These are phyloP conservation scores for Colletotrichum filicis DNA, from an alignment of 2,329 filamentous ascomycete genomes.

Conservation along the genomic window DNA sequence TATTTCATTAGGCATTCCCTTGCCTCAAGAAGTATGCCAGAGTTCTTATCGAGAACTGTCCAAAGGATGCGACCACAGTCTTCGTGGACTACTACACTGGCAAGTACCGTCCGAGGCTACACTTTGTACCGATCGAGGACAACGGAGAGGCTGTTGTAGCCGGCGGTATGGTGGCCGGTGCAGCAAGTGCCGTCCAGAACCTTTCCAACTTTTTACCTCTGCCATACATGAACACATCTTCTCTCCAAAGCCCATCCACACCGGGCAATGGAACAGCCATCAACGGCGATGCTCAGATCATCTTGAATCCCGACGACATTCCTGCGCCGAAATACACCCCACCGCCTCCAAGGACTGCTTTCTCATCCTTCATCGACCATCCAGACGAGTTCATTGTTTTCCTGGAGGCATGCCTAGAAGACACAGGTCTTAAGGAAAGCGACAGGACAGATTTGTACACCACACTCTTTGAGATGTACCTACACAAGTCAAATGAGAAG, in stretches of 20 bases:
- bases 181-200: constrained; percentile 85
- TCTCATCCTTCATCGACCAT: constrained; percentile 96
- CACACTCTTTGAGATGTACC: constrained; percentile 97
- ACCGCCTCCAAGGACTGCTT: constrained; percentile 87
- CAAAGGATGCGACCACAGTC: constrained; percentile 82
- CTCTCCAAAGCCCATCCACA: constrained; percentile 63
- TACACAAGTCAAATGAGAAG: constrained; percentile 85
- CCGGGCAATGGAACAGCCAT: constrained; percentile 60
- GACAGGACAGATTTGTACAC: constrained; percentile 91
- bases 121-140: constrained; percentile 52
- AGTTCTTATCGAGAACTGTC: constrained; percentile 88
- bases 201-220: constrained; percentile 85
- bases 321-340: constrained; percentile 73
- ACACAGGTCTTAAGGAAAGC: constrained; percentile 74
- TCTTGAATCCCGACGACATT: constrained; percentile 59
- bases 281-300: constrained; percentile 58
- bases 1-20: constrained; percentile 73
- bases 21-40: constrained; percentile 96
- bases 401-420: constrained; percentile 85
- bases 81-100: constrained; percentile 97
- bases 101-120: constrained; percentile 78
- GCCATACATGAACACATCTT: constrained; percentile 81
- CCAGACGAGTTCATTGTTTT: constrained; percentile 92
- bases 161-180: constrained; percentile 62
- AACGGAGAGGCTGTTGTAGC: constrained; percentile 50